phyloP scores from a whole-genome alignment of 2,329 filamentous ascomycete species.

The Eurotiales sp. region DNA sequence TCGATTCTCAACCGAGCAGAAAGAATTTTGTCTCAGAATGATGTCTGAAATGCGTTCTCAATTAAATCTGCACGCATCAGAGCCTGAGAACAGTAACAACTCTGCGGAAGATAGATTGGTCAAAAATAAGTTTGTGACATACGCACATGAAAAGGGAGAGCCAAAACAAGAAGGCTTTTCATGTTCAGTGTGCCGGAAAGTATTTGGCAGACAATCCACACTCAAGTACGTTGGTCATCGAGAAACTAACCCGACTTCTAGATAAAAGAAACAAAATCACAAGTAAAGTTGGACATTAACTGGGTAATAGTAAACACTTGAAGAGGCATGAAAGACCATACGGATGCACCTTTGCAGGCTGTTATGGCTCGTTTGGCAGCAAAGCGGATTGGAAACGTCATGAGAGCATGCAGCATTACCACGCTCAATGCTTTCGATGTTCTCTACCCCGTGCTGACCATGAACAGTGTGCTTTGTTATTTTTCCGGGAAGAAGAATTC shows the following conservation, averaged over 20 bases:
- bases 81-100: not conserved
- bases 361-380: slow-evolving; percentile 74
- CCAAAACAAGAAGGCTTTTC: not conserved
- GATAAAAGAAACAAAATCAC: too few relatives aligned
- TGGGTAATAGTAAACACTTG: slow-evolving; percentile 65
- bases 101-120: too few relatives aligned
- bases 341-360: slow-evolving; percentile 69
- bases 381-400: slow-evolving; percentile 95
- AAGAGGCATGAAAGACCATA: slow-evolving; percentile 80
- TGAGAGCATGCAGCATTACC: slow-evolving; percentile 74
- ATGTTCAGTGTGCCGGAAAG: not conserved
- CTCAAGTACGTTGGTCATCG: not conserved
- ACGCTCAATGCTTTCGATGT: slow-evolving; percentile 70
- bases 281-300: not conserved
- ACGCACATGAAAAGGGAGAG: not conserved
- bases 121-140: too few relatives aligned
- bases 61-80: not conserved
- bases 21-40: not conserved
- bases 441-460: slow-evolving; percentile 36
- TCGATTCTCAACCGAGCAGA: not conserved
- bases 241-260: not conserved
- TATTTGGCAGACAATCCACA: not conserved
- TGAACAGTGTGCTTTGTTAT: slow-evolving; percentile 55
- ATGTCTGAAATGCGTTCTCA: not conserved
- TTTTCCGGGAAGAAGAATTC: slow-evolving; percentile 58